Evolutionary conservation across 495 filamentous ascomycete genomes (phyloP).

Genomic region (Penicillium alfredii): DNA sequence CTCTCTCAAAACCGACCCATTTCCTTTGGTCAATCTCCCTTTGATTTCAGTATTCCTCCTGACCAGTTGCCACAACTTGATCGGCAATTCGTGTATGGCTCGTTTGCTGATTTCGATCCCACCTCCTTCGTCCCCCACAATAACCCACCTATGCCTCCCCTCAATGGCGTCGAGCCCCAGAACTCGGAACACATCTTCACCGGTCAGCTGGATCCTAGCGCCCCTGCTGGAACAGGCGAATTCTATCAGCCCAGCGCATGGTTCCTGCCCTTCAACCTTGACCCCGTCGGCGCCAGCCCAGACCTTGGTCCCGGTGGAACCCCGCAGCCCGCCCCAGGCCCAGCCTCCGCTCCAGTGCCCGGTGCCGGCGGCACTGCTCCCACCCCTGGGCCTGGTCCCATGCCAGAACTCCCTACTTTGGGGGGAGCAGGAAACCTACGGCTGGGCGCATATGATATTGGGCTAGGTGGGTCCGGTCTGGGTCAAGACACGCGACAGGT

Average conservation of each 20-base stretch:
- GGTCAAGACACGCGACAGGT: too few relatives aligned
- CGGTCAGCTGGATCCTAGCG: conserved; percentile 34
- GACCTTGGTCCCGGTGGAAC: conserved; percentile 11
- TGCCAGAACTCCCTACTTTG: too few relatives aligned
- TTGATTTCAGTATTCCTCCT: conserved; percentile 37
- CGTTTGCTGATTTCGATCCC: conserved; percentile 61
- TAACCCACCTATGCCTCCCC: conserved; percentile 22
- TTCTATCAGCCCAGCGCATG: conserved; percentile 64
- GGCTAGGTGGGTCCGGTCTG: too few relatives aligned
- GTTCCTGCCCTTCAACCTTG: conserved; percentile 94
- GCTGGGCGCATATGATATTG: too few relatives aligned
- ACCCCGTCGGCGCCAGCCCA: conserved; percentile 44
- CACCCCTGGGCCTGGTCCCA: too few relatives aligned
- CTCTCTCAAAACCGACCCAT: conserved; percentile 30
- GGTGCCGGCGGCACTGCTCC: too few relatives aligned
- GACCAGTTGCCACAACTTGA: conserved; percentile 58
- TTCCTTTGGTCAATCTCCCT: conserved; percentile 33
- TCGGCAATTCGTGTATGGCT: conserved; percentile 71
- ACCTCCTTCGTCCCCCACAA: conserved; percentile 29
- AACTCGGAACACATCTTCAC: conserved; percentile 27
- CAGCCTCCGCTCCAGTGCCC: conserved; percentile 5
- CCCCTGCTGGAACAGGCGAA: conserved; percentile 37
- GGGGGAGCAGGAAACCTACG: too few relatives aligned
- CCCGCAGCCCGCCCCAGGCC: too few relatives aligned
- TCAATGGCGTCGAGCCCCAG: conserved; percentile 22